Base-by-base conservation (phyloP, 2,329 filamentous ascomycete species). In the Coniella vitis region DNA sequence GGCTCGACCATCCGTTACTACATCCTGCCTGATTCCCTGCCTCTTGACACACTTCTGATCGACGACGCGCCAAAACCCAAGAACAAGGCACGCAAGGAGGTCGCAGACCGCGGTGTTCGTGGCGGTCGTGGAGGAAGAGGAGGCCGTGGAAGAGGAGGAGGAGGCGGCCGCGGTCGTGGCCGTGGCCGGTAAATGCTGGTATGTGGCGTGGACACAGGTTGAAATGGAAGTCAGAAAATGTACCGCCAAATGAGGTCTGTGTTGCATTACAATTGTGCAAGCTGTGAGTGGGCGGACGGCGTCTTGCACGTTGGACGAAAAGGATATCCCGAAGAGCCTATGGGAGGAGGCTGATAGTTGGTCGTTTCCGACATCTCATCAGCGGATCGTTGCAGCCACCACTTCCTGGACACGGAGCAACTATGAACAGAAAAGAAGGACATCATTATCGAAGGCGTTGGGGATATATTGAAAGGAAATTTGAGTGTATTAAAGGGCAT, bases 81-180 rank as follows among this genome's bases (percentile, higher is more conserved):
- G 86, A 98, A 98, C 74, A 98, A 98, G 83, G 91, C 93, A 21
- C 82, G 91, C 65, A 98, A 98, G 78, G 93, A 97, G 72, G 38
- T 47, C 19, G 78, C 76, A 29, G 79, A 81, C 51, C 73, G 83
- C 41, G 66, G 74, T 38, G 76, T 75, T 38, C 74, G 74, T 9
- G 68, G 76, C 31, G 74, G 81, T 51, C 69, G 77, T 16, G 67
- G 76, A 29, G 65, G 76, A 43, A 73, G 76, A 13, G 66, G 76
- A 40, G 75, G 79, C 20, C 69, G 80, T 47, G 79, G 79, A 16
- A 68, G 78, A 35, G 71, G 74, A 34, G 63, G 43, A 34, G 45
- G 50, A 21, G 43, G 48, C 4, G 49, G 47, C 10, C 42, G 47
- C 8, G 48, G 47, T 8, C 39, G 49, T 4, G 49, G 49, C 22